Evolutionary conservation across 228 moss, liverwort and hornwort genomes (phyloP).

Genomic region (Sphagnum fallax): DNA sequence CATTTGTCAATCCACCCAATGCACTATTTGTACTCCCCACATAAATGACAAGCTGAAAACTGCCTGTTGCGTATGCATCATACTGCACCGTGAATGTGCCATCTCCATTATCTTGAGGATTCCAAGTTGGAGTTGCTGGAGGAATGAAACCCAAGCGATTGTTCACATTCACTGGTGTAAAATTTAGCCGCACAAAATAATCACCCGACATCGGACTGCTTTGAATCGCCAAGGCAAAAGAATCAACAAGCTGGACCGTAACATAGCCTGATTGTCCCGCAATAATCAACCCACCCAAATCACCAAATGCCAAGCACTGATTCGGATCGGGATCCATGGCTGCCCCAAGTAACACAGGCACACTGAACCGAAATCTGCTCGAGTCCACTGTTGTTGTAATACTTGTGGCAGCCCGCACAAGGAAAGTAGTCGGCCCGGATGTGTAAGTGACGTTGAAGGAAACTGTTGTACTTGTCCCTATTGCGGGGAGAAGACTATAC

Average conservation of each 20-base stretch:
- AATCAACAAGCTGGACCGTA: constrained; percentile 34
- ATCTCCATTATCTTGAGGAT: constrained; percentile 34
- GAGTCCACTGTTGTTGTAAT: neutral
- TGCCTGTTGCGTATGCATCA: constrained; percentile 20
- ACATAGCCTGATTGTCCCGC: constrained; percentile 28
- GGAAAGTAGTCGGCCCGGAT: neutral
- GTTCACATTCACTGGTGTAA: constrained; percentile 7
- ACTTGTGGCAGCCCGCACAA: neutral
- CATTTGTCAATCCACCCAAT: constrained; percentile 24
- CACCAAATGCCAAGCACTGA: constrained; percentile 39
- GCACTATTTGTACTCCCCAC: constrained; percentile 24
- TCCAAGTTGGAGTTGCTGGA: constrained; percentile 16
- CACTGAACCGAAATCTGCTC: constrained; percentile 7
- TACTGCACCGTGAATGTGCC: constrained; percentile 39
- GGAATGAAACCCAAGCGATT: constrained; percentile 22
- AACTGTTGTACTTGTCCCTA: constrained; percentile 13
- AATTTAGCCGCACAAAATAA: constrained; percentile 28
- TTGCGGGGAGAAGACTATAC: constrained; percentile 14
- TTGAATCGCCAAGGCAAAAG: constrained; percentile 30
- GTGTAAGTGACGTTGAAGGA: constrained; percentile 22
- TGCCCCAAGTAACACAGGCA: constrained; percentile 11
- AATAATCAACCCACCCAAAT: constrained; percentile 48
- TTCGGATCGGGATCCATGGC: constrained; percentile 19
- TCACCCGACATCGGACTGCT: constrained; percentile 25
- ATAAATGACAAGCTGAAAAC: constrained; percentile 24